phyloP scores from a whole-genome alignment of 176 grass and related monocot genomes.

The Saccharum officinarum region DNA sequence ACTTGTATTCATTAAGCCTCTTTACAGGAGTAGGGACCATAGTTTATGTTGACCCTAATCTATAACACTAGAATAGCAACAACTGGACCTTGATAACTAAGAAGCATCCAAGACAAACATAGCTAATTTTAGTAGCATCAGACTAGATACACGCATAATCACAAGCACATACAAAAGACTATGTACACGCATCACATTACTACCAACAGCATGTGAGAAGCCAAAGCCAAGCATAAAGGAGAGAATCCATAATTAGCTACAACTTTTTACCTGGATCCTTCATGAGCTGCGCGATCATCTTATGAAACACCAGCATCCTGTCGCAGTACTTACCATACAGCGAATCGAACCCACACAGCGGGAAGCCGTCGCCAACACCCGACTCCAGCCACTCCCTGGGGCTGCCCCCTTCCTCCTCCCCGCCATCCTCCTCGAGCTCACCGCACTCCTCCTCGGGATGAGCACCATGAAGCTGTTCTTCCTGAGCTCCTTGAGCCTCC shows the following conservation, averaged over 20 bases:
- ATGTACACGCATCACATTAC: not conserved
- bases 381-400: constrained; percentile 66
- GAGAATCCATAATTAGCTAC: not conserved
- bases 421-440: constrained; percentile 56
- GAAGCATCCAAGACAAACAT: not conserved
- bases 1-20: not conserved
- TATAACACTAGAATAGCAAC: not conserved
- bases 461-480: constrained; percentile 97
- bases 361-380: constrained; percentile 35
- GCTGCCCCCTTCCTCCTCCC: constrained; percentile 61
- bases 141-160: not conserved
- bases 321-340: constrained; percentile 80
- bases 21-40: not conserved
- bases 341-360: constrained; percentile 63
- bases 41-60: not conserved
- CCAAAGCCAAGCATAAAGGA: not conserved
- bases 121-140: not conserved
- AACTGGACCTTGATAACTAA: not conserved
- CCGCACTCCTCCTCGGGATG: constrained; percentile 68
- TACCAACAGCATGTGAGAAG: constrained; percentile 2
- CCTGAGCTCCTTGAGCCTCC: constrained; percentile 86
- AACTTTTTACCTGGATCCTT: constrained; percentile 63
- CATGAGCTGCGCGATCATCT: constrained; percentile 57
- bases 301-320: constrained; percentile 88
- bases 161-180: not conserved